Evolutionary conservation across 495 filamentous ascomycete genomes (phyloP).

Genomic region (Parmelia sp.): DNA sequence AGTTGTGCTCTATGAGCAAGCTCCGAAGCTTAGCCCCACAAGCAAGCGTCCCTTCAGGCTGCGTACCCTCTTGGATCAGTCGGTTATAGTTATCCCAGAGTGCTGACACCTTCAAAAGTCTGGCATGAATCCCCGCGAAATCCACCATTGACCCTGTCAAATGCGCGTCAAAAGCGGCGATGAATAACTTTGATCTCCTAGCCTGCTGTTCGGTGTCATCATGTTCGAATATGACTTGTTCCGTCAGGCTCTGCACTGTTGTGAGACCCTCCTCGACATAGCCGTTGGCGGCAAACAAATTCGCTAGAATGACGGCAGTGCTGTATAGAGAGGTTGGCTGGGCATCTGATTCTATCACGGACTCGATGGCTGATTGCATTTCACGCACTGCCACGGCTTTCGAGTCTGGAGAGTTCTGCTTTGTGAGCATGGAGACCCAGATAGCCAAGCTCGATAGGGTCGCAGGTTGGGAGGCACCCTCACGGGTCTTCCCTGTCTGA

Average conservation of each 20-base stretch:
- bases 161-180: slow-evolving; percentile 2
- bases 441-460: slow-evolving; percentile 48
- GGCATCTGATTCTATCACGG: slow-evolving; percentile 29
- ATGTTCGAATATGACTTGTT: background rate
- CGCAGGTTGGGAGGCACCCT: slow-evolving; percentile 46
- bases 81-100: slow-evolving; percentile 50
- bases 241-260: background rate
- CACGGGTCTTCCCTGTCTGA: slow-evolving; percentile 41
- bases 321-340: background rate
- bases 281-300: background rate
- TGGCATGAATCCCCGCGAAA: slow-evolving; percentile 41
- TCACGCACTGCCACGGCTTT: slow-evolving; percentile 38
- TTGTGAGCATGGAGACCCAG: slow-evolving; percentile 45
- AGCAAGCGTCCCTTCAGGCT: slow-evolving; percentile 44
- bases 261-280: background rate
- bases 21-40: slow-evolving; percentile 44
- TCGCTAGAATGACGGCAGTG: background rate
- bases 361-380: slow-evolving; percentile 41
- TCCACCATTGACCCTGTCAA: slow-evolving; percentile 21
- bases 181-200: background rate
- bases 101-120: slow-evolving; percentile 43
- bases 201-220: background rate
- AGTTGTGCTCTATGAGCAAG: slow-evolving; percentile 45
- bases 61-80: slow-evolving; percentile 31
- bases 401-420: slow-evolving; percentile 38